A percentile compares a stretch with the other conserved stretches of the same genome.
phyloP scores from a whole-genome alignment of 83 land plant genomes.

The Picea abies region DNA sequence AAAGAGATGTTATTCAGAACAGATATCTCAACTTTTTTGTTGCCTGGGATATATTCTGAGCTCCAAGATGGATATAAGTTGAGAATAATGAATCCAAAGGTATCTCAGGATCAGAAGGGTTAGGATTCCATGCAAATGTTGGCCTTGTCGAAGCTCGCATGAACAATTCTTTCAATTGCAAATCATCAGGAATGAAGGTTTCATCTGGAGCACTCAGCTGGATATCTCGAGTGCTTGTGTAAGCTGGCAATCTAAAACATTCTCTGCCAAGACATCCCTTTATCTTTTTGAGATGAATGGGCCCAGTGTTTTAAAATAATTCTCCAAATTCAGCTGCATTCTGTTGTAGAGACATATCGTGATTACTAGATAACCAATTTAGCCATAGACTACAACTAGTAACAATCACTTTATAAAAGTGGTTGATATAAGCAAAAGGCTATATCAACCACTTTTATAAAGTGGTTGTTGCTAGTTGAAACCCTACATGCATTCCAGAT shows the following conservation, averaged over 20 bases:
- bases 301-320: constrained; percentile 24
- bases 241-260: constrained; percentile 21
- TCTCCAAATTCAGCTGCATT: constrained; percentile 43
- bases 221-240: constrained; percentile 19
- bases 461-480: no score
- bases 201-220: constrained; percentile 24
- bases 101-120: constrained; percentile 18
- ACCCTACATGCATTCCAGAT: no score
- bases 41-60: no score
- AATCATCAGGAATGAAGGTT: constrained; percentile 52
- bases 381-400: constrained; percentile 42
- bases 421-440: no score
- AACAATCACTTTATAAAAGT: no score
- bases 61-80: no score
- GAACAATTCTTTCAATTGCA: constrained; percentile 40
- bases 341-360: neutral
- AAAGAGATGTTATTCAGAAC: neutral
- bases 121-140: constrained; percentile 51
- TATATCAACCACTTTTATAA: no score
- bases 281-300: neutral
- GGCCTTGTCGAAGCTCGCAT: constrained; percentile 3
- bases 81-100: constrained; percentile 25
- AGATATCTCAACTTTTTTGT: constrained; percentile 20
- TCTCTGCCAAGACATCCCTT: neutral
- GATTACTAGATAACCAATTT: constrained; percentile 18